Base-by-base conservation (phyloP, 768 basidiomycete species). In the Boletus insuetus region DNA sequence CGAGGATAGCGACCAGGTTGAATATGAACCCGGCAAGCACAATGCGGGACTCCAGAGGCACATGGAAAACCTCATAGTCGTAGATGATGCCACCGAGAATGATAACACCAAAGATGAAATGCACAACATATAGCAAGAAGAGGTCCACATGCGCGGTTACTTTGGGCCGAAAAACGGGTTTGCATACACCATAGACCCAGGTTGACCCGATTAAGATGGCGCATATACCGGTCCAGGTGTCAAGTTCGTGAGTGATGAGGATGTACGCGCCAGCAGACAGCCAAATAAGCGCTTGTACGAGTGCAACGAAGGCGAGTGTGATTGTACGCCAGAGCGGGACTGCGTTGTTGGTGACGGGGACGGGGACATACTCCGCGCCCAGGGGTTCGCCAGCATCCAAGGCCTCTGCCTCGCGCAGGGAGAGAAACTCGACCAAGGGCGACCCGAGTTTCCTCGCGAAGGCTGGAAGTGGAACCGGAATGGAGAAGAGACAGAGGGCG, bases 131-230 rank as follows among this genome's bases (percentile, higher is more conserved):
- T 2, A 92, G 66, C 1, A 71, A 61, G 65, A 91, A 81, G 17
- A 91, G 69, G 61, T 87, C 88, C 58, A 71, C 79, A 17, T 86
- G 86, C 3, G 80, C 77, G 0, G 87, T 91, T 1, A 80, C 69
- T 6, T 75, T 73, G 0, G 85, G 82, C 38, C 73, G 73, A 29
- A 77, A 63, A 14, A 86, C 71, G 2, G 86, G 82, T 44, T 83
- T 82, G 20, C 77, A 60, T 19, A 82, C 67, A 1, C 85, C 82
- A 60, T 89, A 91, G 38, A 87, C 66, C 91, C 91, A 92, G 4
- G 82, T 73, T 0, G 72, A 57, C 0, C 83, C 81, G 24, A 81
- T 62, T 31, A 86, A 64, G 46, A 86, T 71, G 0, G 77, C 72
- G 8, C 73, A 73, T 3, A 77, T 54, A 17, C 70, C 75, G 14